Base-by-base conservation (phyloP, 1,284 basidiomycete genomes). In the Moniliophthora roreri region DNA sequence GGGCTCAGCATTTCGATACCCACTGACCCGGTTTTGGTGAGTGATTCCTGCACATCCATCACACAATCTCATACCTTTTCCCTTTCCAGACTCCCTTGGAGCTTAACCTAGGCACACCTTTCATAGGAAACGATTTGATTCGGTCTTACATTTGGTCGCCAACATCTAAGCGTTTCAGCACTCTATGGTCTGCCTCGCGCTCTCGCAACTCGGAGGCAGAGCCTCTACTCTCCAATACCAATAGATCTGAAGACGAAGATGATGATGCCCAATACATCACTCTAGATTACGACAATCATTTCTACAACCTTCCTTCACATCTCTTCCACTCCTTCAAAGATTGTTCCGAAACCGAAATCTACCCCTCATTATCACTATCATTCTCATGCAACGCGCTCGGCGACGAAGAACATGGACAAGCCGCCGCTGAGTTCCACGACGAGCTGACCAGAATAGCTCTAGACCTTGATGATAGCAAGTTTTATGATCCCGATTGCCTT, bases 231-330 rank as follows among this genome's bases (percentile, higher is more conserved):
- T 46, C 48, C 6, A 46, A 52, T 36, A 23, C 46, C 4, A 35
- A 49, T 10, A 11, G n/a, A n/a, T n/a, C n/a, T 23, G 51, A 41
- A 26, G 21, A 38, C 21, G 54, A 50, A 24, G 26, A 20, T 15
- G 47, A 51, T 16, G 44, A 42, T n/a, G n/a, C 40, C 13, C 55
- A 56, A 32, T 53, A 48, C 42, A 52, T 56, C 11, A 40, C n/a
- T 13, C 53, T 56, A 13, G 44, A 42, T 32, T 47, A 44, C 8
- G 36, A 48, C 21, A 49, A 47, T 26, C 47, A 47, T 13, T 56
- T 56, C 16, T 53, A 53, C 44, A 39, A 36, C 24, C 55, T 42
- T 41, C 55, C 51, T 50, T 24, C 38, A 2, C 23, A 28, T 13
- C 21, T 20, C 7, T 28, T 7, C 21, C 34, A 36, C 34, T 21